Evolutionary conservation across 1,284 basidiomycete species (phyloP).

Genomic region (Boletellus deceptivus): DNA sequence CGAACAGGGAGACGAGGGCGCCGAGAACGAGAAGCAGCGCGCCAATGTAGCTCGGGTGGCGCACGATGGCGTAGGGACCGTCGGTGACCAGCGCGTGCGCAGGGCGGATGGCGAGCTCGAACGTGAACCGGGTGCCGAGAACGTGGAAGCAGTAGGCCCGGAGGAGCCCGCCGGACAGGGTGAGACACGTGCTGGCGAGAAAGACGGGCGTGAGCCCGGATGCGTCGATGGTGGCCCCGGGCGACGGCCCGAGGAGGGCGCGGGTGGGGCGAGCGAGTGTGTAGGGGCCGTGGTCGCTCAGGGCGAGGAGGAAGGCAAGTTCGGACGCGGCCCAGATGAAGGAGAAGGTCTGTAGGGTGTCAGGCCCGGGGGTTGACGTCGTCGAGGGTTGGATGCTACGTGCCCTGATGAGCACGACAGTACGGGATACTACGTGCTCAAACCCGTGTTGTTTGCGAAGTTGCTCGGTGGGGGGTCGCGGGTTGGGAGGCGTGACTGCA

Average conservation of each 20-base stretch:
- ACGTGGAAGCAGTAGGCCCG: slow-evolving; percentile 18
- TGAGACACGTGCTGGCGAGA: slow-evolving; percentile 10
- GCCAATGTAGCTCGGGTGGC: slow-evolving; percentile 32
- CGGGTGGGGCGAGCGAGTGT: slow-evolving; percentile 1
- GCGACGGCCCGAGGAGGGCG: not conserved
- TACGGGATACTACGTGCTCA: not conserved
- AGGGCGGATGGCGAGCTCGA: slow-evolving; percentile 26
- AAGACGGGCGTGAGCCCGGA: slow-evolving; percentile 6
- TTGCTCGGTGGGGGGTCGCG: slow-evolving; percentile 8
- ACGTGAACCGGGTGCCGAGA: slow-evolving; percentile 30
- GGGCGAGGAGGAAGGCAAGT: not conserved
- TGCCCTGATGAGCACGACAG: not conserved
- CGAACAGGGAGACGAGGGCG: slow-evolving; percentile 8
- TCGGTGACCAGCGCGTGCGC: slow-evolving; percentile 27
- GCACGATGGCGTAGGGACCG: slow-evolving; percentile 28
- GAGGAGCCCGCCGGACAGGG: slow-evolving; percentile 14
- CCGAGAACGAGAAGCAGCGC: not conserved
- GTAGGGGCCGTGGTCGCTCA: slow-evolving; percentile 2
- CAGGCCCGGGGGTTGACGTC: no score
- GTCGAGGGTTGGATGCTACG: not conserved
- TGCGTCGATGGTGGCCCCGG: not conserved
- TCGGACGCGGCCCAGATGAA: not conserved
- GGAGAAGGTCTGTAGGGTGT: not conserved
- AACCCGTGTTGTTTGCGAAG: slow-evolving; percentile 11
- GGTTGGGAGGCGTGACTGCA: slow-evolving; percentile 13